Conservation (phyloP, 1,284 basidiomycete genomes). For the Wallemia mellicola region DNA sequence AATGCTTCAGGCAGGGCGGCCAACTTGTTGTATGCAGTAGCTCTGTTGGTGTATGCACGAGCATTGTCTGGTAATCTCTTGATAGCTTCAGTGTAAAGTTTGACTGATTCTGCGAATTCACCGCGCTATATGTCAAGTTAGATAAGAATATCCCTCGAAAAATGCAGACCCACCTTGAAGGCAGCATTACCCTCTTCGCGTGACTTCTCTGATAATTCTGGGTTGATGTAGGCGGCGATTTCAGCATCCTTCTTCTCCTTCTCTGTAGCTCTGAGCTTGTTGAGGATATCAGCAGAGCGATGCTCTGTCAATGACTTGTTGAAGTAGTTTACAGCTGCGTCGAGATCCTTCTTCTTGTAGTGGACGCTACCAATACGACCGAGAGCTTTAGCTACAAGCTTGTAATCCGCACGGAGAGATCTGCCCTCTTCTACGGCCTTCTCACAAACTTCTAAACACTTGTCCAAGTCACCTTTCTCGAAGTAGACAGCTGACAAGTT, state of each 20-base stretch:
- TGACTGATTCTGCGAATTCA: conserved; percentile 72
- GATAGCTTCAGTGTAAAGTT: conserved; percentile 79
- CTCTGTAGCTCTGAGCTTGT: conserved; percentile 58
- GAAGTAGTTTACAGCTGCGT: conserved; percentile 58
- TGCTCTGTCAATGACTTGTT: conserved; percentile 85
- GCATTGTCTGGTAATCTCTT: conserved; percentile 78
- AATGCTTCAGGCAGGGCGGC: conserved; percentile 78
- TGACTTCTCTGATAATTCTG: conserved; percentile 49
- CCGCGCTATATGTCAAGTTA: conserved; percentile 20
- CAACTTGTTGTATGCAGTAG: conserved; percentile 86
- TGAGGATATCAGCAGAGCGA: conserved; percentile 71
- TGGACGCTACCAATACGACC: conserved; percentile 72
- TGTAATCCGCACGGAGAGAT: conserved; percentile 24
- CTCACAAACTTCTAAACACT: conserved; percentile 68
- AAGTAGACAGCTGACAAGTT: conserved; percentile 77
- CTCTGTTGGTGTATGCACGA: conserved; percentile 84
- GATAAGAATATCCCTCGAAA: neutral
- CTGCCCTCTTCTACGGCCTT: conserved; percentile 87
- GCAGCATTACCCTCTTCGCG: conserved; percentile 71
- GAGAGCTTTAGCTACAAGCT: conserved; percentile 35
- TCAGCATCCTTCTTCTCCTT: conserved; percentile 46
- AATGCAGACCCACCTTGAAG: conserved; percentile 32
- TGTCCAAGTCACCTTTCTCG: conserved; percentile 70
- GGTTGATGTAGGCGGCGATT: conserved; percentile 61
- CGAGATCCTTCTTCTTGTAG: conserved; percentile 46